phyloP scores from a whole-genome alignment of 805 yeast genomes.

The Cyberlindnera lachancei region DNA sequence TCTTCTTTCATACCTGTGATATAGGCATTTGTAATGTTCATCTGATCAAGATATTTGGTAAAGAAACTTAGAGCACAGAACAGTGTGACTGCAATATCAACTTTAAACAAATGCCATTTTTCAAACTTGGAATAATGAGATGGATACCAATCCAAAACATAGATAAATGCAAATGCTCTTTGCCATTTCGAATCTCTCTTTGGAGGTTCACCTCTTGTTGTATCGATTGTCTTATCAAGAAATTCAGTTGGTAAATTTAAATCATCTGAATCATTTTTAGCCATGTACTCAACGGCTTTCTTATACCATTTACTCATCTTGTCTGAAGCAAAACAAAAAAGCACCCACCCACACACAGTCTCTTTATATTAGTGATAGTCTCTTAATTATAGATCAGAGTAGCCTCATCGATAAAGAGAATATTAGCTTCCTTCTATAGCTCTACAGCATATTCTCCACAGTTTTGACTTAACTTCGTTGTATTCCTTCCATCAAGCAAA shows the following conservation, averaged over 20 bases:
- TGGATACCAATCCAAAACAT: slow-evolving; percentile 7
- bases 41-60: slow-evolving; percentile 48
- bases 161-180: neutral
- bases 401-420: no score
- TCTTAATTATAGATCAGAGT: no score
- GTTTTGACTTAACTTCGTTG: no score
- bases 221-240: neutral
- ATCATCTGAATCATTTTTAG: no score
- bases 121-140: slow-evolving; percentile 5
- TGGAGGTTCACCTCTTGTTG: neutral
- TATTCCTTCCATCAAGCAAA: no score
- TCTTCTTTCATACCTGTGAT: slow-evolving; percentile 57
- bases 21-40: slow-evolving; percentile 57
- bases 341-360: no score
- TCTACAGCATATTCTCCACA: no score
- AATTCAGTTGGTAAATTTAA: neutral
- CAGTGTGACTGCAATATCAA: slow-evolving; percentile 21
- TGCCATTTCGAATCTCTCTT: neutral
- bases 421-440: no score
- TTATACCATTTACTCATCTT: no score
- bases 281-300: no score
- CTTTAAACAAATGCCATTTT: slow-evolving; percentile 6
- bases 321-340: no score
- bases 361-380: no score
- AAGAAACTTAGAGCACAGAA: slow-evolving; percentile 15